Conservation (phyloP, 1,139 yeast genomes). For the Suhomyces bolitotheri region DNA sequence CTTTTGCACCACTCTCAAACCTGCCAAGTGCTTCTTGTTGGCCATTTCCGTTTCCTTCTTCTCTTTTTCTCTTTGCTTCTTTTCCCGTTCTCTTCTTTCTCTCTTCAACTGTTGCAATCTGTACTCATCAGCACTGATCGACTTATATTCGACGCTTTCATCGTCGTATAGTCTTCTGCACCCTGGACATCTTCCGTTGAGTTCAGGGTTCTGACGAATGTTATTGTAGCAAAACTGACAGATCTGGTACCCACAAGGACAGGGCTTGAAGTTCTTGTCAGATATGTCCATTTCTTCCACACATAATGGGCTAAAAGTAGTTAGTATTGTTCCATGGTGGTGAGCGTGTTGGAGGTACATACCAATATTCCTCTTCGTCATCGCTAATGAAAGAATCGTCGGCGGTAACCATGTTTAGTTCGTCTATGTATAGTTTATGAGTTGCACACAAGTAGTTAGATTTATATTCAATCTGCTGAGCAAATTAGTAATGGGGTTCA, state of each 20-base stretch:
- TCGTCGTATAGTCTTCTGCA: conserved; percentile 95
- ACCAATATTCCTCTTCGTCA: conserved; percentile 78
- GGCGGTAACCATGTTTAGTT: conserved; percentile 23
- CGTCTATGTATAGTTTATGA: not conserved
- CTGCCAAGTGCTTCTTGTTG: conserved; percentile 89
- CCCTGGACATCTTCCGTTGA: conserved; percentile 96
- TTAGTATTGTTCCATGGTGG: conserved; percentile 20
- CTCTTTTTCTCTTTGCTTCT: conserved; percentile 87
- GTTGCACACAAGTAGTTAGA: too few relatives aligned
- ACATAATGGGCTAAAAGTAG: conserved; percentile 80
- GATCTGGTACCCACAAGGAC: conserved; percentile 98
- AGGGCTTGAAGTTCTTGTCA: conserved; percentile 94
- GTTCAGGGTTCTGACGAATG: conserved; percentile 90
- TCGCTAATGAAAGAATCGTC: conserved; percentile 66
- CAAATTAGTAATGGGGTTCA: not conserved
- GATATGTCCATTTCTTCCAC: conserved; percentile 97
- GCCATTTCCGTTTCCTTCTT: conserved; percentile 89
- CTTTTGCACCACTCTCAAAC: conserved; percentile 96
- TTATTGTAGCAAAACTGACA: conserved; percentile 98
- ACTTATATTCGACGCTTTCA: conserved; percentile 84
- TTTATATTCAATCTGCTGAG: not conserved
- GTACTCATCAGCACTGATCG: conserved; percentile 82
- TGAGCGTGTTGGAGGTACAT: conserved; percentile 22
- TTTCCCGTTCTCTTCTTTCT: conserved; percentile 80
- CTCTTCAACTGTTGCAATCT: conserved; percentile 75